Base-by-base conservation (phyloP, 2,329 filamentous ascomycete genomes). In the Cercospora nicotianae region DNA sequence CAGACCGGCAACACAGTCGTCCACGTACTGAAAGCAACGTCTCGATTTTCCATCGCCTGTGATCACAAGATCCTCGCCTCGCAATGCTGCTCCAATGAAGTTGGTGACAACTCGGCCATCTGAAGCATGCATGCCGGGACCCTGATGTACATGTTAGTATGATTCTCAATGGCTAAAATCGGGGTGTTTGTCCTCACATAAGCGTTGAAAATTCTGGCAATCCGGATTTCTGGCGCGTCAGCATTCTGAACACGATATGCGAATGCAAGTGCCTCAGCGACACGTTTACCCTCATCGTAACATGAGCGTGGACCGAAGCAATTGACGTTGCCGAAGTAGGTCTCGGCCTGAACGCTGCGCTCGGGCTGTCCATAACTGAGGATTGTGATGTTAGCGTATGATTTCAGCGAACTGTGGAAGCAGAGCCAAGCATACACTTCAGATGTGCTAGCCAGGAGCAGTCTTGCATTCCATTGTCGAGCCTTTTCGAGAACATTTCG, bases 271-370 rank as follows among this genome's bases (percentile, higher is more conserved):
- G 67, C 63, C 53, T 69, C 67, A 13, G 67, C 67, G 23, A 60
- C 64, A 3, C 67, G 42, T 48, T 69, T 69, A 6, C 67, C 67
- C 60, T 69, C 67, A 28, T 69, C 67, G 28, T 69, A 69, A 39
- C 67, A 69, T 13, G 63, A 48, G 18, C 67, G 42, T 8, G 64
- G 64, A 5, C 67, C 67, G 18, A 69, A 69, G 55, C 31, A 66
- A 20, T 66, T 69, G 5, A 64, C 64, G 36, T 69, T 69, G 30
- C 64, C 67, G 28, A 51, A 36, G 60, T 69, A 69, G 10, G 48
- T 36, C 26, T 69, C 67, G 9, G 30, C 31, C 51, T 66, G 67
- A 16, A 64, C 48, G 5, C 60, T 57, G 3, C 36, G 48, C 33
- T 63, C 31, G 5, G 64, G 20, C 30, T 66, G 64, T 3, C 64